phyloP scores from a whole-genome alignment of 192 early-diverging fungal species.

The Coemansia sp. region DNA sequence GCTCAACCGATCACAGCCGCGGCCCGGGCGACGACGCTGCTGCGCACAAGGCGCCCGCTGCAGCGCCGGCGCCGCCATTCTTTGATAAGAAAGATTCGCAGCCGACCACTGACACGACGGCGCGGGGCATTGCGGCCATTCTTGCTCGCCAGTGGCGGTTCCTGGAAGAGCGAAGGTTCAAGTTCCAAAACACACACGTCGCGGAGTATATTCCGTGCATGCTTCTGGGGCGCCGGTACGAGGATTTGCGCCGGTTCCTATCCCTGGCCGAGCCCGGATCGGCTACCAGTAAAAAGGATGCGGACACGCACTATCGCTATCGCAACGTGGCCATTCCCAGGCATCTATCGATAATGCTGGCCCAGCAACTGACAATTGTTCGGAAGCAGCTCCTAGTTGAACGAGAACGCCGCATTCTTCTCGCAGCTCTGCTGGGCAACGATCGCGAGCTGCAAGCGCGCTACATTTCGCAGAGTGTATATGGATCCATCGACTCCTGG shows the following conservation, averaged over 20 bases:
- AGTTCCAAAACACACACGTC: conserved; percentile 43
- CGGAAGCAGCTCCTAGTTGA: conserved; percentile 7
- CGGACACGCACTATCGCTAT: conserved; percentile 11
- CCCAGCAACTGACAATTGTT: conserved; percentile 10
- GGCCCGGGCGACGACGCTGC: too few relatives aligned
- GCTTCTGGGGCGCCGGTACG: conserved; percentile 35
- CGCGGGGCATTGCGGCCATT: conserved; percentile 16
- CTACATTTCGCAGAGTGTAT: neutral
- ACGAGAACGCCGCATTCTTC: conserved; percentile 27
- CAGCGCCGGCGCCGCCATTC: neutral
- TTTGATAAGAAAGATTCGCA: neutral
- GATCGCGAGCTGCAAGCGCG: neutral
- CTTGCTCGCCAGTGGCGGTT: conserved; percentile 21
- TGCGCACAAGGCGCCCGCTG: neutral
- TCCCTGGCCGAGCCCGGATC: conserved; percentile 16
- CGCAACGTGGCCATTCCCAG: too few relatives aligned
- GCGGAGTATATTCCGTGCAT: conserved; percentile 36
- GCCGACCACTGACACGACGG: neutral
- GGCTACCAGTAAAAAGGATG: neutral
- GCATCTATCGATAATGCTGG: too few relatives aligned
- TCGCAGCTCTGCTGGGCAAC: conserved; percentile 13
- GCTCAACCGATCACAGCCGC: too few relatives aligned
- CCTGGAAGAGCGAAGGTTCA: conserved; percentile 28
- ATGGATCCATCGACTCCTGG: neutral
- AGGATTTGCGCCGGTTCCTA: conserved; percentile 26